Evolutionary conservation across 805 yeast species (phyloP), one percentile per base, ranked within the genome.

Genomic region (Wickerhamomyces rabaulensis): DNA sequence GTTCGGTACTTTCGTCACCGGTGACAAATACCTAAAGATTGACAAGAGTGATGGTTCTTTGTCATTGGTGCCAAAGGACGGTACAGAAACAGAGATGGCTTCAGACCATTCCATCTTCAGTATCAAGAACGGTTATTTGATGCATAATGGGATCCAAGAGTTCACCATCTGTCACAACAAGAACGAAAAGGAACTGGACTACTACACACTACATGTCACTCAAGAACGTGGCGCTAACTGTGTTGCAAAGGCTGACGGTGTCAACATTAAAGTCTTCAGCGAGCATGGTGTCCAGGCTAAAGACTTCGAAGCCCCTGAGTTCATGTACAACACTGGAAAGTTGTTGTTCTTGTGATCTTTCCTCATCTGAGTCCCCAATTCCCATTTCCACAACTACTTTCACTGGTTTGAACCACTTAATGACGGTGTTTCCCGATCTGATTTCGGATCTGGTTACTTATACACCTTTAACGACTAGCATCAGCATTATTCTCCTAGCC

Each of bases 251-350:
- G 25, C 49, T 3, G 39, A 39, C 2, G 49, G 50, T 9, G 44
- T 54, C 2, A 45, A 44, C 21, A 36, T 54, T 4, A 40, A 33
- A 16, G 53, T 52, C 13, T 20, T 51, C n/a, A 31, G 52, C 19
- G 49, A 52, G 13, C 21, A 41, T n/a, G 54, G 56, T 3, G 22
- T 38, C 6, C 38, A 23, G 1, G 52, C 54, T 12, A 17, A 33
- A 3, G 54, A 52, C 27, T 47, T 47, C 36, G 58, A 54, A 17
- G 52, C 52, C 7, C 51, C 54, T n/a, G 55, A 52, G 40, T 52
- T 54, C 27, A 15, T 52, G 20, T 52, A 50, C 43, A 38, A 43
- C 16, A 42, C 49, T 4, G 57, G 54, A 4, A 39, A 42, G n/a
- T 41, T 36, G 35, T 22, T 49, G 21, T 44, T 47, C 45, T 4